Evolutionary conservation across 2,329 filamentous ascomycete species (phyloP), one percentile per base, ranked within the genome.

Genomic region (Exophiala aquamarina): DNA sequence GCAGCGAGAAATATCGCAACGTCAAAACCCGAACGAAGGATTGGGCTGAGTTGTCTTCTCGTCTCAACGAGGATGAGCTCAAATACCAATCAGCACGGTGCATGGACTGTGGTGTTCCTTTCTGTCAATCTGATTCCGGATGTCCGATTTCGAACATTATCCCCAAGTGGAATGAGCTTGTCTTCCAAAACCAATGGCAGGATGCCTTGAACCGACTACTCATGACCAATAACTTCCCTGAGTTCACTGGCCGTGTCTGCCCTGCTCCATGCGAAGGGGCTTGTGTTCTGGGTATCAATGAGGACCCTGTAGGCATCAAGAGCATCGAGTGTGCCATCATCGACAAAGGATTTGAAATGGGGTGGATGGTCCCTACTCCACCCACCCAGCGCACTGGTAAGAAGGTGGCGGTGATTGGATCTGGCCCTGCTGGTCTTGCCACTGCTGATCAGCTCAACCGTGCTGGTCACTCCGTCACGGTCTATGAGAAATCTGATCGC

Each of bases 61-160:
- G 92, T 49, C 79, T 97, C 39, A 89, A 88, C 57, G 90, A 95
- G 69, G 92, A 96, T 59, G 90, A 95, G 72, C 82, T 96, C 56
- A 96, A 96, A 75, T 96, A 95, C 65, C 92, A 97, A 71, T 86
- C 90, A 37, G 92, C 92, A 52, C 88, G 92, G 57, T 97, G 92
- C 76, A 97, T 97, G 92, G 92, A 97, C 73, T 97, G 92, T 53
- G 92, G 92, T 81, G 91, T 97, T 52, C 92, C 92, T 1, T 97
- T 97, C 79, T 97, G 92, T 62, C 92, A 97, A 70, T 95, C 90
- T 15, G 92, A 97, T 60, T 90, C 88, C 55, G 92, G 92, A 39
- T 97, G 92, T 66, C 92, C 92, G 1, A 96, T 96, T 68, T 90
- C 85, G 59, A 97, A 97, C 73, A 94, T 97, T 64, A 97, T 97